Percentiles rank a stretch among this genome's conserved stretches.
These are phyloP conservation scores for Elymus sibiricus DNA, from an alignment of 176 grass and related monocot species.

Conservation along the genomic window DNA sequence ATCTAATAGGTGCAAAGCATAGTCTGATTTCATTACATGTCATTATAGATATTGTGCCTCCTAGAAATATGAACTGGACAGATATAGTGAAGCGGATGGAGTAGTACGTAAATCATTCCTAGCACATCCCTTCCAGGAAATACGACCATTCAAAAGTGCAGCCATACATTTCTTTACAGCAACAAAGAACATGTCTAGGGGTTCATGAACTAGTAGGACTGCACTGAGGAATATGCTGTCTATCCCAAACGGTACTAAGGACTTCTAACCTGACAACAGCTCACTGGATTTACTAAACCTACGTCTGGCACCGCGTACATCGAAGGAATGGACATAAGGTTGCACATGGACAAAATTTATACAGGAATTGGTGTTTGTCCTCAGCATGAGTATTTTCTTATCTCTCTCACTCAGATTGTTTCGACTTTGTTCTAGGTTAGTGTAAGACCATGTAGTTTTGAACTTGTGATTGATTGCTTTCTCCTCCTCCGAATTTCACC, in stretches of 20 bases:
- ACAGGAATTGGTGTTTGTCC: constrained; percentile 90
- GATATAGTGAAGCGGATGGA: neutral
- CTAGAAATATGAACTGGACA: neutral
- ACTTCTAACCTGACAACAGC: constrained; percentile 46
- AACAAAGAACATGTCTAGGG: neutral
- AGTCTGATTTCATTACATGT: neutral
- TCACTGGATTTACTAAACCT: constrained; percentile 79
- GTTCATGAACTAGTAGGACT: neutral
- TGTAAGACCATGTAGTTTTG: neutral
- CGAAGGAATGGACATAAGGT: constrained; percentile 70
- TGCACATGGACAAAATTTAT: constrained; percentile 76
- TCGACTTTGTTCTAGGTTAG: neutral
- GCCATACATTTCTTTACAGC: neutral
- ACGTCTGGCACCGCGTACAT: constrained; percentile 79
- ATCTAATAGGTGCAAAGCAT: neutral
- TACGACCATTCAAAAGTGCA: neutral
- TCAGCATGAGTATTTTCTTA: constrained; percentile 83
- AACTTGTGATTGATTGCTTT: neutral
- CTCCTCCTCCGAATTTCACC: neutral
- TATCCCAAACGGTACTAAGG: neutral
- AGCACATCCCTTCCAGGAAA: neutral
- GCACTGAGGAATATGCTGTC: constrained; percentile 1
- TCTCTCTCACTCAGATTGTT: neutral
- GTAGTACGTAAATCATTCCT: neutral
- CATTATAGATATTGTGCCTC: neutral